Evolutionary conservation across 2,329 filamentous ascomycete species (phyloP).

Genomic region (Aspergillus ibericus): DNA sequence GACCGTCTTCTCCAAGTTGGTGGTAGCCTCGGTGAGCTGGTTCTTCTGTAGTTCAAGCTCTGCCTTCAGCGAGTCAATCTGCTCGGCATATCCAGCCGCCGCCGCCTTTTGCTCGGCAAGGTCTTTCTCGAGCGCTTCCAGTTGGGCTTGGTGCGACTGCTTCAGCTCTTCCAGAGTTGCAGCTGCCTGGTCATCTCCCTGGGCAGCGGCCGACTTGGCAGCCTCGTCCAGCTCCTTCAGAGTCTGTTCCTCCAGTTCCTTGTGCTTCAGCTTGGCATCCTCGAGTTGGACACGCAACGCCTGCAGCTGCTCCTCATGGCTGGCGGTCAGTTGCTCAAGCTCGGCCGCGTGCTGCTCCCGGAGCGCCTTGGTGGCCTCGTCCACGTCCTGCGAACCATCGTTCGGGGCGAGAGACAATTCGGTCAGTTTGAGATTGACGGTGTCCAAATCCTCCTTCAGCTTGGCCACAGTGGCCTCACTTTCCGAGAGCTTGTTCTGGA

Average conservation of each 20-base stretch:
- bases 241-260: constrained; percentile 39
- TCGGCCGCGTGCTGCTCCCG: constrained; percentile 35
- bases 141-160: constrained; percentile 34
- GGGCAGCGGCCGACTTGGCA: constrained; percentile 34
- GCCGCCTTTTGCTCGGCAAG: constrained; percentile 35
- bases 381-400: constrained; percentile 24
- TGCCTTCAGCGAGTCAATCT: constrained; percentile 31
- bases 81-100: constrained; percentile 28
- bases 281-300: constrained; percentile 34
- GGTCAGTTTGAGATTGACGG: constrained; percentile 36
- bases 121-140: constrained; percentile 38
- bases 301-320: constrained; percentile 36
- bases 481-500: constrained; percentile 38
- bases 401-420: constrained; percentile 30
- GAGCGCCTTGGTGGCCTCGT: constrained; percentile 25
- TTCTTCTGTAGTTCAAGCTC: constrained; percentile 34
- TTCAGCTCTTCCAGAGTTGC: constrained; percentile 41
- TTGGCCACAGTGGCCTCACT: constrained; percentile 36
- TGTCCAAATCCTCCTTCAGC: constrained; percentile 36
- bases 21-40: constrained; percentile 28
- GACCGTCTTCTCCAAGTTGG: constrained; percentile 32
- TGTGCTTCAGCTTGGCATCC: constrained; percentile 38
- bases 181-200: constrained; percentile 38
- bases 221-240: constrained; percentile 41
- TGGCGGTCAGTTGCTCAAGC: constrained; percentile 32